phyloP scores from a whole-genome alignment of 1,284 basidiomycete genomes.

The Leccinum fallax region DNA sequence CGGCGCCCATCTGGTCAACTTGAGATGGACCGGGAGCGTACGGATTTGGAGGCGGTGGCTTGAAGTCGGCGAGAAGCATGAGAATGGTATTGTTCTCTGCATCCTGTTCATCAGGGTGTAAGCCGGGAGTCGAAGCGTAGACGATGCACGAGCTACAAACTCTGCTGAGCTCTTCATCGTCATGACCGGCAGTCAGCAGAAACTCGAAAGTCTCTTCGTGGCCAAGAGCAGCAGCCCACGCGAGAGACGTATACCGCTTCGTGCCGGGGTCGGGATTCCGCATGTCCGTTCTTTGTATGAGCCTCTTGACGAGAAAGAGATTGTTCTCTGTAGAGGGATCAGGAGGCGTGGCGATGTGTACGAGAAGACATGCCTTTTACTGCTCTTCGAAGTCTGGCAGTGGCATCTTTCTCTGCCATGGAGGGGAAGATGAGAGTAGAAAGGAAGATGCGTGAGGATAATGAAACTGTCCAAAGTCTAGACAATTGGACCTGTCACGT shows the following conservation, averaged over 20 bases:
- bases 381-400: conserved; percentile 72
- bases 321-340: conserved; percentile 74
- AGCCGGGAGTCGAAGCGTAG: conserved; percentile 11
- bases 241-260: conserved; percentile 80
- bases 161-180: conserved; percentile 87
- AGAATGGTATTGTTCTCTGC: conserved; percentile 88
- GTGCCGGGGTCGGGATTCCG: conserved; percentile 81
- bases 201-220: conserved; percentile 91
- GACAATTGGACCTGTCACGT: conserved; percentile 31
- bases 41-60: conserved; percentile 50
- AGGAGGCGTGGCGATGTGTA: conserved; percentile 12
- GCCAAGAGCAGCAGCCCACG: conserved; percentile 85
- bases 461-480: conserved; percentile 16
- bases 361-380: conserved; percentile 61
- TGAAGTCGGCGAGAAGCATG: conserved; percentile 81
- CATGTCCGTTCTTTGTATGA: conserved; percentile 81
- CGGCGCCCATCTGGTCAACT: conserved; percentile 66
- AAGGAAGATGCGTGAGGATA: conserved; percentile 27
- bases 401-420: conserved; percentile 83
- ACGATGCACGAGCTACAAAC: conserved; percentile 49
- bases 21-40: conserved; percentile 50
- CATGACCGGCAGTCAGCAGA: conserved; percentile 80
- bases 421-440: conserved; percentile 21
- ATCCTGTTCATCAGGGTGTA: conserved; percentile 55
- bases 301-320: conserved; percentile 83